Conservation (phyloP, 352 stramenopile species). For the Phytophthora tubulina region DNA sequence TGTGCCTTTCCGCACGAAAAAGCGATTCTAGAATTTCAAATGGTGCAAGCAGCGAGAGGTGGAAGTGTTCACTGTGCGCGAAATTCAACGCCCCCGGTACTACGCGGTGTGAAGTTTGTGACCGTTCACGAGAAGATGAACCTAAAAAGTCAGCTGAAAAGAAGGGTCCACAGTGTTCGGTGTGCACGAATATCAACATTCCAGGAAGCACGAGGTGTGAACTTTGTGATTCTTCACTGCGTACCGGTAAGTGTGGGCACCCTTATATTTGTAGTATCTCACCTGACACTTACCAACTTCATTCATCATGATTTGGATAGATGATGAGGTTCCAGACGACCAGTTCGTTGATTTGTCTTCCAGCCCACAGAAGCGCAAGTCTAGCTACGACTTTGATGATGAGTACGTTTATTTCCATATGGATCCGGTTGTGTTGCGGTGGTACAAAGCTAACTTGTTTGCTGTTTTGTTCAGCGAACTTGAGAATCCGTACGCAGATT, state of each 20-base stretch:
- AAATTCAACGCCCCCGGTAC: conserved; percentile 25
- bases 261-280: neutral
- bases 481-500: conserved; percentile 53
- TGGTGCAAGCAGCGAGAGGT: conserved; percentile 8
- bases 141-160: conserved; percentile 15
- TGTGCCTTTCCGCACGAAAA: conserved; percentile 28
- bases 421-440: neutral
- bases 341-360: conserved; percentile 52
- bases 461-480: conserved; percentile 37
- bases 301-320: conserved; percentile 19
- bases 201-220: conserved; percentile 48
- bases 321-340: conserved; percentile 9
- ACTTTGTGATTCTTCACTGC: conserved; percentile 55
- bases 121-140: conserved; percentile 17
- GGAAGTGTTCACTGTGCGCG: conserved; percentile 39
- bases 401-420: conserved; percentile 16
- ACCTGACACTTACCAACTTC: neutral
- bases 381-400: conserved; percentile 26
- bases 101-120: conserved; percentile 39
- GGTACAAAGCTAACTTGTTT: neutral
- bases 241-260: conserved; percentile 23
- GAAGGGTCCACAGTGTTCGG: conserved; percentile 44
- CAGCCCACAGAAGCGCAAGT: conserved; percentile 27
- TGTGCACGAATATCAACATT: conserved; percentile 72
- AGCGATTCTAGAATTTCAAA: neutral